Conservation (phyloP, 495 filamentous ascomycete species). For the Haplographium delicatum region DNA sequence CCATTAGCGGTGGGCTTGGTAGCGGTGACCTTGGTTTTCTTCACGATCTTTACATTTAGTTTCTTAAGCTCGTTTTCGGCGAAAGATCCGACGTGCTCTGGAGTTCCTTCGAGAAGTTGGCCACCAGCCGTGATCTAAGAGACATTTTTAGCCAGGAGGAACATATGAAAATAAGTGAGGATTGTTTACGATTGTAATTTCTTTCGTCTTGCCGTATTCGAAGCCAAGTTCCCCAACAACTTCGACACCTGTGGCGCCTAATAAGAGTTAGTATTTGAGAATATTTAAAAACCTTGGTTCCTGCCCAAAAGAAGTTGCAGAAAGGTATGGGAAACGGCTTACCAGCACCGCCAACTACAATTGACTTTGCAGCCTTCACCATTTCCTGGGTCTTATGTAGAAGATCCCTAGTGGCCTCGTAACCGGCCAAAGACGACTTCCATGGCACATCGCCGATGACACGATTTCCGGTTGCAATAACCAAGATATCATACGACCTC, state of each 20-base stretch:
- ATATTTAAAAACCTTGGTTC: neutral
- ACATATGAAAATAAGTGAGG: neutral
- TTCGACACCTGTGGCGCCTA: slow-evolving; percentile 55
- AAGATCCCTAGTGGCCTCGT: slow-evolving; percentile 36
- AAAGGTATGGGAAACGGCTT: neutral
- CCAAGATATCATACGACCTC: slow-evolving; percentile 45
- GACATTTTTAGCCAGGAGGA: neutral
- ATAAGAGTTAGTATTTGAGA: neutral
- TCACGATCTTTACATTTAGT: slow-evolving; percentile 27
- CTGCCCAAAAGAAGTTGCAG: neutral
- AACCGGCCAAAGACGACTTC: slow-evolving; percentile 36
- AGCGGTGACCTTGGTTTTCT: slow-evolving; percentile 12
- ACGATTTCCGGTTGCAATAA: slow-evolving; percentile 50
- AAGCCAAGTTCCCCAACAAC: slow-evolving; percentile 54
- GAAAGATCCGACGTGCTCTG: slow-evolving; percentile 23
- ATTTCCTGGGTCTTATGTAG: slow-evolving; percentile 40
- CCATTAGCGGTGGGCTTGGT: slow-evolving; percentile 11
- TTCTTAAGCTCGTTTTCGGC: slow-evolving; percentile 31
- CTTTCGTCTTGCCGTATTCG: slow-evolving; percentile 30
- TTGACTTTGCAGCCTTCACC: slow-evolving; percentile 48
- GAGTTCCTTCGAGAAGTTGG: slow-evolving; percentile 25
- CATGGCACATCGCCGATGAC: slow-evolving; percentile 42
- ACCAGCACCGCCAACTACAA: slow-evolving; percentile 65
- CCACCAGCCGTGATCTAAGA: slow-evolving; percentile 21
- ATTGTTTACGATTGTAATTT: slow-evolving; percentile 22